Base-by-base conservation (phyloP, 495 filamentous ascomycete genomes). In the Clavariopsis aquatica region DNA sequence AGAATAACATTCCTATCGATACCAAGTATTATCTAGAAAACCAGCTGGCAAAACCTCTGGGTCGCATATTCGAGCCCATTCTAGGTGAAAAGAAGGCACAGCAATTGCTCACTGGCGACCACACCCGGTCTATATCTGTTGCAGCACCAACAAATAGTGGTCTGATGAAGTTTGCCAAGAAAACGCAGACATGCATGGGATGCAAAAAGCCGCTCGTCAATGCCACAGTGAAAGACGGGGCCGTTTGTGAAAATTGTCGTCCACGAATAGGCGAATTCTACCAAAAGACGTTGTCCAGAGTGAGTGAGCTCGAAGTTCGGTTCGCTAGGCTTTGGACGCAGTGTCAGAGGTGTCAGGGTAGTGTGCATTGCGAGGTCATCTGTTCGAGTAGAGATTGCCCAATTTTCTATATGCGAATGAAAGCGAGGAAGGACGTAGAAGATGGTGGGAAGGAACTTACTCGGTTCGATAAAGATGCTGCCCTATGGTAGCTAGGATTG, bases 391-490 rank as follows among this genome's bases (percentile, higher is more conserved):
- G 89, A 72, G 94, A 99, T 78, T 99, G 94, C 72, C 94, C 94
- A 3, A 99, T 99, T 66, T 99, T 97, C 78, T 99, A 99, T 73
- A 99, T 98, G 94, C 88, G 94, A 4, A 99, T 99, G 94, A 99
- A 99, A 80, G 93, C 92, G 26, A 96, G 96, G 85, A 99, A 98
- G 80, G 94, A 99, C 74, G 86, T 98, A 46, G 92, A 97, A 75
- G 94, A 99, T 79, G 86, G 84, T 2, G 92, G 92, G 63, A 96
- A 90, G 80, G 95, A 99, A 73, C 69, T 98, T 71, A 83, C 81
- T 73, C 79, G 94, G 72, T 99, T 98, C 79, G 94, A 98, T 81
- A 84, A 85, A 67, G 94, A 96, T 76, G 80, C 78, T 43, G 83
- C 79, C 51, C 76, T 81, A 46, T 87, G 84, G 85, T 87, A 29